Conservation (phyloP, 345 rosid species). For the Gossypium herbaceum region DNA sequence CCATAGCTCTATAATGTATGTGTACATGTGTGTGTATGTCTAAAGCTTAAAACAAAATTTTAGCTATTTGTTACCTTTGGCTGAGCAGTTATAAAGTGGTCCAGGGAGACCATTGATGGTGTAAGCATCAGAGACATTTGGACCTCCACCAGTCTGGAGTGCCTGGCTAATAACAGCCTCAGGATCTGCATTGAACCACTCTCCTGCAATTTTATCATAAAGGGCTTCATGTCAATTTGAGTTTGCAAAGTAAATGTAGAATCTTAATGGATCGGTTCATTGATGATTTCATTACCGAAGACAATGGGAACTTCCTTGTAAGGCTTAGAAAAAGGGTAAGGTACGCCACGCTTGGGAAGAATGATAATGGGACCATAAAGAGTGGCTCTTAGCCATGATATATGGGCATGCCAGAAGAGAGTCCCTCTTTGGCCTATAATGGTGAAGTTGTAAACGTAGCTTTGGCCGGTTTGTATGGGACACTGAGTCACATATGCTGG, state of each 20-base stretch:
- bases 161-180: conserved; percentile 78
- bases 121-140: conserved; percentile 84
- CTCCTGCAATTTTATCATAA: conserved; percentile 43
- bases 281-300: conserved; percentile 38
- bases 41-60: neutral
- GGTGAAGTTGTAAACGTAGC: conserved; percentile 54
- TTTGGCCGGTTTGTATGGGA: conserved; percentile 59
- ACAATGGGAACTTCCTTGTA: conserved; percentile 65
- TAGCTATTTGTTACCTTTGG: conserved; percentile 35
- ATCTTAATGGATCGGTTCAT: neutral
- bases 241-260: neutral
- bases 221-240: neutral
- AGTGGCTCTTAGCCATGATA: conserved; percentile 71
- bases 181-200: conserved; percentile 74
- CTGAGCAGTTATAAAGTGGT: conserved; percentile 74
- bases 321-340: conserved; percentile 73
- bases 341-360: conserved; percentile 53
- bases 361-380: conserved; percentile 68
- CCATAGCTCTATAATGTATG: neutral
- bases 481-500: conserved; percentile 59
- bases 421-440: conserved; percentile 59
- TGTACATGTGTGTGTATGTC: neutral
- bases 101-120: conserved; percentile 84
- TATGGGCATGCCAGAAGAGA: conserved; percentile 49
- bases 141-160: conserved; percentile 63